Evolutionary conservation across 1,284 basidiomycete genomes (phyloP).

Genomic region (Takashimella tepidaria): DNA sequence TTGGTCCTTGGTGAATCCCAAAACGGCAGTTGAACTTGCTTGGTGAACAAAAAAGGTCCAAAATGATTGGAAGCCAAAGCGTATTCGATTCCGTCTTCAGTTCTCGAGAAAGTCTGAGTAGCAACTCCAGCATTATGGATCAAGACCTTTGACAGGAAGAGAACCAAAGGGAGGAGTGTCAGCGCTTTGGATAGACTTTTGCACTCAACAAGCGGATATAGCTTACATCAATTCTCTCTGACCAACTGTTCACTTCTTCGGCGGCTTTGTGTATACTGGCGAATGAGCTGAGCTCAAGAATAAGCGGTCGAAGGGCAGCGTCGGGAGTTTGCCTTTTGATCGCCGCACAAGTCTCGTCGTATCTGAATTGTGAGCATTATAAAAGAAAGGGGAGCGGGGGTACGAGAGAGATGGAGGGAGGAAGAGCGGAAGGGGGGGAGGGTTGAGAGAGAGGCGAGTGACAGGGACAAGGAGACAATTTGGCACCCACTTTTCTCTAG

Average conservation of each 20-base stretch:
- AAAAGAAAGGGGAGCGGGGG: too few relatives aligned
- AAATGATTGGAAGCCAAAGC: slow-evolving; percentile 7
- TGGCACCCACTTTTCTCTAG: slow-evolving; percentile 8
- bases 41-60: slow-evolving; percentile 13
- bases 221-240: slow-evolving; percentile 9
- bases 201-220: too few relatives aligned
- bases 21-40: slow-evolving; percentile 2
- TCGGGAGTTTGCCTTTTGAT: slow-evolving; percentile 6
- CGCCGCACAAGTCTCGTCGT: slow-evolving; percentile 3
- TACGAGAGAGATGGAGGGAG: too few relatives aligned
- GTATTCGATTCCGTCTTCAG: slow-evolving; percentile 6
- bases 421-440: neutral
- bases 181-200: too few relatives aligned
- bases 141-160: slow-evolving; percentile 10
- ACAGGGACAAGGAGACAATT: too few relatives aligned
- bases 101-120: neutral
- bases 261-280: slow-evolving; percentile 4
- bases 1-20: too few relatives aligned
- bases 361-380: neutral
- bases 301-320: slow-evolving; percentile 3
- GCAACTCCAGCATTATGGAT: slow-evolving; percentile 10
- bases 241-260: slow-evolving; percentile 7
- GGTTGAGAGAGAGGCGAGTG: too few relatives aligned
- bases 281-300: slow-evolving; percentile 9
- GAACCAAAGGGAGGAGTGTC: too few relatives aligned